phyloP scores from a whole-genome alignment of 768 basidiomycete genomes.

The Amanita rimosa region DNA sequence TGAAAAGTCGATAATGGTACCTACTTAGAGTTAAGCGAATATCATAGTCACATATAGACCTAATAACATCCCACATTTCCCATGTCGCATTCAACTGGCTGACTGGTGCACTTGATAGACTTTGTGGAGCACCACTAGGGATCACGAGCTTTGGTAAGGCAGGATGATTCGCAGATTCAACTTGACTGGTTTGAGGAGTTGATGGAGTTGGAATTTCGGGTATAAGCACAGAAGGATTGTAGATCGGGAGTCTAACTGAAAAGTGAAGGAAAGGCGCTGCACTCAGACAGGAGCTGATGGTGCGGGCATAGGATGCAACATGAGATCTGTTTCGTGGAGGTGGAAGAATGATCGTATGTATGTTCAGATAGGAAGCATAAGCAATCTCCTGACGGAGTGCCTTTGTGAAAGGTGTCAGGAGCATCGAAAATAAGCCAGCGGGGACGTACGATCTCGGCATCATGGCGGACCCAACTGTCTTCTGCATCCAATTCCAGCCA shows the following conservation, averaged over 20 bases:
- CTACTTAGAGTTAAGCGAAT: conserved; percentile 62
- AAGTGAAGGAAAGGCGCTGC: conserved; percentile 64
- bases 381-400: conserved; percentile 89
- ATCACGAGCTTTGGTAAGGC: conserved; percentile 26
- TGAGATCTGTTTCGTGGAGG: conserved; percentile 76
- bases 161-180: conserved; percentile 1
- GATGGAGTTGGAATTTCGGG: conserved; percentile 17
- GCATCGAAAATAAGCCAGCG: conserved; percentile 5
- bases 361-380: conserved; percentile 86
- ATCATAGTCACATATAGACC: conserved; percentile 82
- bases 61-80: conserved; percentile 98
- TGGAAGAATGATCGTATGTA: conserved; percentile 79
- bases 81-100: conserved; percentile 67
- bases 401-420: conserved; percentile 25
- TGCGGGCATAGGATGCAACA: conserved; percentile 88
- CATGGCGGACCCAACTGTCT: conserved; percentile 92
- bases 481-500: conserved; percentile 93
- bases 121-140: conserved; percentile 20
- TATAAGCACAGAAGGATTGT: conserved; percentile 57
- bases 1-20: conserved; percentile 12
- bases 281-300: conserved; percentile 68
- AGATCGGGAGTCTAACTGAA: conserved; percentile 76
- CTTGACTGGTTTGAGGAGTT: neutral
- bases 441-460: conserved; percentile 79
- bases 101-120: conserved; percentile 29